Evolutionary conservation across 2,329 filamentous ascomycete species (phyloP).

Genomic region (Magnaporthiopsis rhizophila): DNA sequence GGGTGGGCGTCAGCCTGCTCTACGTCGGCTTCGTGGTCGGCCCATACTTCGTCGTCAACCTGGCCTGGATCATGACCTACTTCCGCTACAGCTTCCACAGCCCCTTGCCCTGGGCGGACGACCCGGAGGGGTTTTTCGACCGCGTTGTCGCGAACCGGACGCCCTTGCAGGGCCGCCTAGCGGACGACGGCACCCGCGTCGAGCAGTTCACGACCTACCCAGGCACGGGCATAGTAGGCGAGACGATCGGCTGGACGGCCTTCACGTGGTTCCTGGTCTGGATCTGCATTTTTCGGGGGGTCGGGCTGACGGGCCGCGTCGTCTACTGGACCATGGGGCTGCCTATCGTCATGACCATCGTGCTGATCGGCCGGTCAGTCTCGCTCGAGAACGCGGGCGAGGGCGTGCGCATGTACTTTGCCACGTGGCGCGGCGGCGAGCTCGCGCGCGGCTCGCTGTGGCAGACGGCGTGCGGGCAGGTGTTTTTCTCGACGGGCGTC

Average conservation of each 20-base stretch:
- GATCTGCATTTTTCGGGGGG: slow-evolving; percentile 51
- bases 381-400: slow-evolving; percentile 46
- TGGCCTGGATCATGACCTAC: slow-evolving; percentile 53
- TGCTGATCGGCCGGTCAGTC: slow-evolving; percentile 44
- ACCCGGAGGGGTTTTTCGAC: slow-evolving; percentile 44
- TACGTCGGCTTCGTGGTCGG: slow-evolving; percentile 47
- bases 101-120: slow-evolving; percentile 44
- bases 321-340: slow-evolving; percentile 57
- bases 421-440: slow-evolving; percentile 38
- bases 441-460: slow-evolving; percentile 43
- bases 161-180: slow-evolving; percentile 30
- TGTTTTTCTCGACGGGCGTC: slow-evolving; percentile 52
- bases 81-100: slow-evolving; percentile 47
- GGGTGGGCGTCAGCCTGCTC: slow-evolving; percentile 42
- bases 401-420: slow-evolving; percentile 40
- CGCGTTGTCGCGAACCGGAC: slow-evolving; percentile 38
- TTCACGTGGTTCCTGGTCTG: slow-evolving; percentile 54
- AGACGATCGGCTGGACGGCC: slow-evolving; percentile 49
- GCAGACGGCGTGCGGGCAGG: slow-evolving; percentile 52
- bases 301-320: slow-evolving; percentile 48
- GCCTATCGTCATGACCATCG: slow-evolving; percentile 47
- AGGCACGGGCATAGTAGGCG: slow-evolving; percentile 37
- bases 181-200: slow-evolving; percentile 29
- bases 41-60: slow-evolving; percentile 47
- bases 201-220: slow-evolving; percentile 38